Evolutionary conservation across 2,329 filamentous ascomycete species (phyloP), one percentile per base, ranked within the genome.

Genomic region (Sarocladium oryzae): DNA sequence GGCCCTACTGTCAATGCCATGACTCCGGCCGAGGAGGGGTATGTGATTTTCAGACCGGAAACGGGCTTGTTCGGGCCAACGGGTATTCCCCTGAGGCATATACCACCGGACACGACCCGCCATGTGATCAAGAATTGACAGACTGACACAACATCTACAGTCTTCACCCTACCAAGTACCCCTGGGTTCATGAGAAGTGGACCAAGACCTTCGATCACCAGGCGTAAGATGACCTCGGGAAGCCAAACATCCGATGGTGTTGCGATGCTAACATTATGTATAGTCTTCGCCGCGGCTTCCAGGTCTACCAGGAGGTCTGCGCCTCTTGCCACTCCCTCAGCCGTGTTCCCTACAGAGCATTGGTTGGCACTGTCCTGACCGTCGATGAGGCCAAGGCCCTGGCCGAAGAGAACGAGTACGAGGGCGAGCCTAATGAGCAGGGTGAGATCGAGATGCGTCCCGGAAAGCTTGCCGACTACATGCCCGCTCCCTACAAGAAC

Each of bases 221-320:
- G 74, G 86, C 90, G 88, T 96, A 85, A 86, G 89, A 77, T 58
- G 46, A 55, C 33, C 26, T 53, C 55, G 15, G 10, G 10, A 28
- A 49, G 30, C 16, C 26, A 45, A 36, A 49, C 15, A 9, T 16
- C n/a, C 23, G 48, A 23, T 32, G n/a, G 20, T 11, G 21, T 26
- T n/a, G 21, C 23, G 41, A 43, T 46, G 38, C 52, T 53, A 26
- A 51, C 24, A 33, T 16, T 20, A 37, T 48, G 11, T 23, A 45
- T 60, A 96, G 91, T 64, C 90, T 99, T 60, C 93, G 93, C 72
- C 91, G 93, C 78, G 93, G 93, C 75, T 99, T 97, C 84, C 91
- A 96, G 77, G 93, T 99, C 68, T 99, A 99, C 81, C 89, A 86
- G 62, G 93, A 99, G 77, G 93, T 99, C 66, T 99, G 93, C 81